A percentile compares a stretch with the other conserved stretches of the same genome.
Conservation (phyloP, 2,329 filamentous ascomycete species). For the Nigrospora oryzae region DNA sequence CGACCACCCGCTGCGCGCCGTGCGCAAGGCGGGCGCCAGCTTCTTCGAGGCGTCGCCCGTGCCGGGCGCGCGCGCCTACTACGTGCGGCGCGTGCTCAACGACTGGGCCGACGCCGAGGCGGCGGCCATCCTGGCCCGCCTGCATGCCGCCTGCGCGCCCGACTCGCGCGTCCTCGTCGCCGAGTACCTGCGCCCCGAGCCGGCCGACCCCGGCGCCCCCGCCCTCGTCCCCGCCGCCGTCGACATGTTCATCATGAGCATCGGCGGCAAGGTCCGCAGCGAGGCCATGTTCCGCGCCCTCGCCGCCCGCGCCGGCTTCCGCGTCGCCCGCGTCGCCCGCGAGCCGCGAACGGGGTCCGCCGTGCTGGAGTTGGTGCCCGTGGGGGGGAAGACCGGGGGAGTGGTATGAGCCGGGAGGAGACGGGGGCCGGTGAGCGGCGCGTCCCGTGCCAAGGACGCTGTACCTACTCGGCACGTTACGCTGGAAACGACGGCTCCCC, state of each 20-base stretch:
- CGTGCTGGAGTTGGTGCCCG: constrained; percentile 2
- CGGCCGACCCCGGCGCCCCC: background rate
- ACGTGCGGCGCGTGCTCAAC: background rate
- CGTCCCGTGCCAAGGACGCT: too few species aligned
- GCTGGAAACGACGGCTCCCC: too few species aligned
- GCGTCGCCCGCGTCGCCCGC: background rate
- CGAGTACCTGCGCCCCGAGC: background rate
- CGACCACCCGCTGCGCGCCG: background rate
- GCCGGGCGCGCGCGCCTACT: background rate
- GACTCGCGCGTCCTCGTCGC: constrained; percentile 1
- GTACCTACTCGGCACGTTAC: too few species aligned
- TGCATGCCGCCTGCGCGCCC: background rate
- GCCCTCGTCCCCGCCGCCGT: background rate
- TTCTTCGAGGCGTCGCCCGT: background rate
- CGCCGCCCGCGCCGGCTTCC: background rate
- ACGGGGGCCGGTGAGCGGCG: too few species aligned
- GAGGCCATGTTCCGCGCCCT: background rate
- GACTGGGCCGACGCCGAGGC: constrained; percentile 1
- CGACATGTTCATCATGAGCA: constrained; percentile 3
- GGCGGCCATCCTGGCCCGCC: background rate
- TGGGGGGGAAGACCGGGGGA: too few species aligned
- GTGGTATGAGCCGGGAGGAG: too few species aligned
- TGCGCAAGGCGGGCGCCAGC: background rate
- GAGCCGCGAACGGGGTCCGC: background rate
- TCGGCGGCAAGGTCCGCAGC: constrained; percentile 2